Base-by-base conservation (phyloP, 1,284 basidiomycete genomes). In the Salmacisia buchloeana region DNA sequence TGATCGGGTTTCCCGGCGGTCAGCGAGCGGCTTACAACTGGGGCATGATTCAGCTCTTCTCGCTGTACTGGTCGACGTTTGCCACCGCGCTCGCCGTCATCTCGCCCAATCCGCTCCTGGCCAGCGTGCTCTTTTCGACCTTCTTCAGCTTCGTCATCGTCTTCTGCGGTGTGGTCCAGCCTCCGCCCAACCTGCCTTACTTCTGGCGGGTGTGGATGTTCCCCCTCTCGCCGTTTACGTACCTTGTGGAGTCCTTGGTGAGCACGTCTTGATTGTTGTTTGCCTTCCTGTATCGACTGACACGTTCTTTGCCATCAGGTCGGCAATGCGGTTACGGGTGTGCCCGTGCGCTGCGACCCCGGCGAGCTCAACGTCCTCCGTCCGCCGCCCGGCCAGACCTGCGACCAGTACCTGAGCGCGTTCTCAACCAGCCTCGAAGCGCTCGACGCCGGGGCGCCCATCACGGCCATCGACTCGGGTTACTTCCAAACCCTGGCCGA, bases 211-310 rank as follows among this genome's bases (percentile, higher is more conserved):
- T 21, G 41, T 67, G 43, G 67, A 59, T 67, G 74, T 71, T 91
- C 80, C 84, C 84, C 58, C 79, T 89, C 4, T 89, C 88, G 2
- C 90, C 90, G 0, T 90, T 86, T 80, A 89, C 88, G 7, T 82
- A 81, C 66, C 64, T 82, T 21, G 76, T 81, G 41, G 82, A 83
- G 61, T n/a, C n/a, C n/a, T n/a, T n/a, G n/a, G n/a, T n/a, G n/a
- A n/a, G 34, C 58, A 29, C 21, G 62, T 58, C 18, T 49, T n/a
- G 7, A 21, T 18, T 13, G 13, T 25, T 21, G n/a, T 15, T 43
- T 31, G 6, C 6, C 10, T 18, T 21, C 23, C 7, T 41, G 33
- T 31, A 13, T 27, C 18, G 13, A 34, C 46, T 31, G 36, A 58
- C 10, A 4, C 35, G n/a, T 29, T 21, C 15, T 25, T 39, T 15